phyloP scores from a whole-genome alignment of 1,284 basidiomycete species.

The Heterobasidion irregulare region DNA sequence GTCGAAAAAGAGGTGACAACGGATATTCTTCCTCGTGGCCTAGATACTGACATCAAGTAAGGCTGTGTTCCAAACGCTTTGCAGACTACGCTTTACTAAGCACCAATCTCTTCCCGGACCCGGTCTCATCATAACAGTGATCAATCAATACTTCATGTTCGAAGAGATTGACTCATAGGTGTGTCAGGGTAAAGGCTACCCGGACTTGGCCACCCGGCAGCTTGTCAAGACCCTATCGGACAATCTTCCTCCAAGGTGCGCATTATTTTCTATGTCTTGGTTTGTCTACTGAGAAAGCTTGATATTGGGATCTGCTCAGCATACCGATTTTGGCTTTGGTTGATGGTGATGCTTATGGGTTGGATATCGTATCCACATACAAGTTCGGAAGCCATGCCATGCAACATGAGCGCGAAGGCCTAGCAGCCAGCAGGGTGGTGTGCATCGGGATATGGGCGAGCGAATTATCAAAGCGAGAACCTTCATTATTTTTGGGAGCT shows the following conservation, averaged over 20 bases:
- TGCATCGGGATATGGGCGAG: constrained; percentile 77
- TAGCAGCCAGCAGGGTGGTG: constrained; percentile 57
- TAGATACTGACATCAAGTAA: constrained; percentile 20
- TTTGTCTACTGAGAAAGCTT: neutral
- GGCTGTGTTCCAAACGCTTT: constrained; percentile 86
- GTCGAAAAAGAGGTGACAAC: constrained; percentile 83
- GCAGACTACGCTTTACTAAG: constrained; percentile 43
- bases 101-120: constrained; percentile 40
- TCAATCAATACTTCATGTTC: neutral
- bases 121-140: constrained; percentile 68
- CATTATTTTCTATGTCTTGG: neutral
- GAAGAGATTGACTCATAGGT: neutral
- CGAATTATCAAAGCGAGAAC: constrained; percentile 50
- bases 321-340: constrained; percentile 74
- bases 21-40: neutral
- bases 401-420: constrained; percentile 52
- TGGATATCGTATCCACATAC: constrained; percentile 86
- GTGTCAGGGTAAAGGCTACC: constrained; percentile 84
- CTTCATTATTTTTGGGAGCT: neutral
- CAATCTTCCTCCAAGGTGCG: constrained; percentile 45
- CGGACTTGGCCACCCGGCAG: constrained; percentile 83
- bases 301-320: constrained; percentile 26
- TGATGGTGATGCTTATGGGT: constrained; percentile 84
- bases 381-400: constrained; percentile 59
- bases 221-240: constrained; percentile 66